Conservation (phyloP, 352 stramenopile species). For the Peronospora belbahrii region DNA sequence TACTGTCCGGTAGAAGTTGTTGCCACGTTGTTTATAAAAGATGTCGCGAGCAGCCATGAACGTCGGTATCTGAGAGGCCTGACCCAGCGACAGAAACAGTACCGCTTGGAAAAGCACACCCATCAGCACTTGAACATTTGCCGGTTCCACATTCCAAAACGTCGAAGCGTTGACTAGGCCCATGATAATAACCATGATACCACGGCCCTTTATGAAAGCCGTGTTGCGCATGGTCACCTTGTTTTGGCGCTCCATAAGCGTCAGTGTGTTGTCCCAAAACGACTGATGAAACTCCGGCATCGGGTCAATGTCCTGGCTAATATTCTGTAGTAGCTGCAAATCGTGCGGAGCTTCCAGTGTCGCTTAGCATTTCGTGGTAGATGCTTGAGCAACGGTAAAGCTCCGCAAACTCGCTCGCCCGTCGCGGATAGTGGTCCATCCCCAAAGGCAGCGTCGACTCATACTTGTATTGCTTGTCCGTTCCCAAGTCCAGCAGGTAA, state of each 20-base stretch:
- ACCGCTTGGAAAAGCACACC: constrained; percentile 63
- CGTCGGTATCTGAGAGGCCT: constrained; percentile 55
- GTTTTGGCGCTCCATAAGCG: constrained; percentile 34
- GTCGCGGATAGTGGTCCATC: constrained; percentile 7
- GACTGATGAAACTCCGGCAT: constrained; percentile 34
- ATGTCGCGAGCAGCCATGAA: constrained; percentile 50
- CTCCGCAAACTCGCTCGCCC: constrained; percentile 21
- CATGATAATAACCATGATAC: constrained; percentile 27
- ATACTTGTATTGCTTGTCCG: constrained; percentile 29
- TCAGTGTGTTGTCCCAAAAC: constrained; percentile 23
- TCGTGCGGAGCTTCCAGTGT: constrained; percentile 12
- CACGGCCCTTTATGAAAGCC: constrained; percentile 21
- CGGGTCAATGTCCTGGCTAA: constrained; percentile 9
- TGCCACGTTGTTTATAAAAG: constrained; percentile 72
- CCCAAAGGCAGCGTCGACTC: constrained; percentile 4
- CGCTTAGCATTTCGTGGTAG: constrained; percentile 1
- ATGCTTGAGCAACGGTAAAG: constrained; percentile 19
- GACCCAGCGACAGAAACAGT: constrained; percentile 63
- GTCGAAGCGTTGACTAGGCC: constrained; percentile 26
- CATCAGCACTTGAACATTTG: constrained; percentile 28
- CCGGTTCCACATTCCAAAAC: constrained; percentile 35
- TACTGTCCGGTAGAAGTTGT: constrained; percentile 60
- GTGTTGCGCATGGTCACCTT: constrained; percentile 37
- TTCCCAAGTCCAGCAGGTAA: constrained; percentile 33
- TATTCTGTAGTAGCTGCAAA: constrained; percentile 9